These are phyloP conservation scores for Penicillium sp. DNA, from an alignment of 2,329 filamentous ascomycete species.

Conservation along the genomic window DNA sequence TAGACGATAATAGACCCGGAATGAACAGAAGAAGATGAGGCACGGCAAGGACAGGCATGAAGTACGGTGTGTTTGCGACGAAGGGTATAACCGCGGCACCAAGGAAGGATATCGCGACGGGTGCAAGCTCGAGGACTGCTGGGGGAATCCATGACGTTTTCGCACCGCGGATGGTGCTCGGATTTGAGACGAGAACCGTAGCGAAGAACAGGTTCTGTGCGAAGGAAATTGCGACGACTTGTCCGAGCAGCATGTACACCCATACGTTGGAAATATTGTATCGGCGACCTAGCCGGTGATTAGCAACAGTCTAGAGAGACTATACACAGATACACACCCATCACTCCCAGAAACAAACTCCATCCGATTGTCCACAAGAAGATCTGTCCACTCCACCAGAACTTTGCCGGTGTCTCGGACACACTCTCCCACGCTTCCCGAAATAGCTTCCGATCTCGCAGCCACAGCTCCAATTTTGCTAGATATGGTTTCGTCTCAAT, in stretches of 20 bases:
- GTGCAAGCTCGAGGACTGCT: conserved; percentile 6
- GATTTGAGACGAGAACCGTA: conserved; percentile 18
- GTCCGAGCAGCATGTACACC: conserved; percentile 60
- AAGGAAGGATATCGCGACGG: conserved; percentile 18
- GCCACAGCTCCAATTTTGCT: conserved; percentile 49
- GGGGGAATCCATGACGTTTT: conserved; percentile 8
- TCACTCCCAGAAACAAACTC: conserved; percentile 58
- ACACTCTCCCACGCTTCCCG: conserved; percentile 57
- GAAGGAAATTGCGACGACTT: conserved; percentile 61
- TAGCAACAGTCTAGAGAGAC: background rate
- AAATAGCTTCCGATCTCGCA: conserved; percentile 55
- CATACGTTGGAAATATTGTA: conserved; percentile 57
- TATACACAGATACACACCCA: conserved; percentile 43
- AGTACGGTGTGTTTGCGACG: conserved; percentile 18
- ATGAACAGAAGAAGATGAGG: conserved; percentile 27
- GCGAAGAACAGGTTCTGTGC: conserved; percentile 62
- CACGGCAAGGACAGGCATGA: conserved; percentile 23
- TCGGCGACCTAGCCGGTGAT: conserved; percentile 43
- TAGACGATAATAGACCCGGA: conserved; percentile 12
- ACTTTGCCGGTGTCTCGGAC: conserved; percentile 54
- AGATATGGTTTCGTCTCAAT: background rate
- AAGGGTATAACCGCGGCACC: conserved; percentile 18
- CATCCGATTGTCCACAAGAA: conserved; percentile 57
- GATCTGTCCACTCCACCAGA: conserved; percentile 65
- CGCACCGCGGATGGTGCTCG: background rate